phyloP scores from a whole-genome alignment of 495 filamentous ascomycete species.

The Monascus purpureus region DNA sequence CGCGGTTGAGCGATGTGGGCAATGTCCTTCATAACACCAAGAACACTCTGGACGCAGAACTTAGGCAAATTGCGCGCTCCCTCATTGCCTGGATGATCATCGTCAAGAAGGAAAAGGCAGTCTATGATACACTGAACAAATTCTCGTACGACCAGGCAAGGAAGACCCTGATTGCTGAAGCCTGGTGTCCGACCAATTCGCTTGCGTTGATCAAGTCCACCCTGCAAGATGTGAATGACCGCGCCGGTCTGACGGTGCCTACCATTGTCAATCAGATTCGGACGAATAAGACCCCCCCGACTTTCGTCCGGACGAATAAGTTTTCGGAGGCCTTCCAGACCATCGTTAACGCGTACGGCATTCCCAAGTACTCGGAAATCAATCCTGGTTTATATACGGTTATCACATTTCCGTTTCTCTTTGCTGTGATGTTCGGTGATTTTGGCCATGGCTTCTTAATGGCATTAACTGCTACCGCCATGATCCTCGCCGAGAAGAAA shows the following conservation, averaged over 20 bases:
- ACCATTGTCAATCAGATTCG: constrained; percentile 95
- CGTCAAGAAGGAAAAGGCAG: constrained; percentile 94
- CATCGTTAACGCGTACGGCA: constrained; percentile 96
- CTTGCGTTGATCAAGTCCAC: constrained; percentile 89
- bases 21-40: constrained; percentile 94
- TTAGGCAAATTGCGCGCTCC: constrained; percentile 79
- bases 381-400: constrained; percentile 92
- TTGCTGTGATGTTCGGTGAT: constrained; percentile 99
- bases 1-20: constrained; percentile 71
- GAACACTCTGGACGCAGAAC: constrained; percentile 81
- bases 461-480: constrained; percentile 60
- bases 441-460: constrained; percentile 85
- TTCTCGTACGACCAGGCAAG: constrained; percentile 93
- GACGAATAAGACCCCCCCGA: constrained; percentile 93
- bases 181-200: constrained; percentile 88
- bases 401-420: constrained; percentile 94
- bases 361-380: constrained; percentile 90
- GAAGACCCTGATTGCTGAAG: constrained; percentile 94
- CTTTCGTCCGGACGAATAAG: constrained; percentile 91
- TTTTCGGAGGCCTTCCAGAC: constrained; percentile 98
- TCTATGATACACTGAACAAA: constrained; percentile 91
- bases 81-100: constrained; percentile 93
- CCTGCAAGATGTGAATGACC: constrained; percentile 89
- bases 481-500: constrained; percentile 92
- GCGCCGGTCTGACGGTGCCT: constrained; percentile 83